Evolutionary conservation across 139 green algal genomes (phyloP), one percentile per base, ranked within the genome.

Genomic region (Chlamydomonas sp.): DNA sequence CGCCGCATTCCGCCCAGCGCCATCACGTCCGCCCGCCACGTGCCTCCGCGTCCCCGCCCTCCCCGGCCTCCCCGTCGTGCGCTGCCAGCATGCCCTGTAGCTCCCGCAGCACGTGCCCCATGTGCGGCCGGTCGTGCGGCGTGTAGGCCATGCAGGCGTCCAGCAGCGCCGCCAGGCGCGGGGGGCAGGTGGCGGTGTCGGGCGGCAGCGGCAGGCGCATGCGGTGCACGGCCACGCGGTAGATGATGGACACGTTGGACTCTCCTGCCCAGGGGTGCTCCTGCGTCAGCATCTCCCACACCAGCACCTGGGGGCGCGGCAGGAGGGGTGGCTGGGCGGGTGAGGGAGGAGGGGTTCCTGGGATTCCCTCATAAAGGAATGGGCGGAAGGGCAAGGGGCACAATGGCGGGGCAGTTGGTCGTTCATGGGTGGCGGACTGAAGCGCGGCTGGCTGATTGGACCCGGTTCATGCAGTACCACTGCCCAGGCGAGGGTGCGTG

Each of bases 171-270:
- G 58, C 77, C 62, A 89, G 76, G 72, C 68, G 81, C 2, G 74
- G 67, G 17, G 84, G 79, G 31, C 88, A 84, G 61, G 79, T 71
- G 58, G 66, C 15, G 0, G 75, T 75, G 61, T 85, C 80, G 16
- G 78, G 12, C 2, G 88, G 88, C 31, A 85, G 2, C 15, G 83
- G 59, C 74, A 83, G 83, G 80, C 80, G 80, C 69, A 86, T 78
- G 77, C 80, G 68, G 63, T 90, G 89, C 69, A 92, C 80, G 0
- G 89, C 90, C 17, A 92, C 90, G 5, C 84, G 69, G 88, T 93
- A 93, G 69, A 93, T 93, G 87, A 93, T 93, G 80, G 85, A 80
- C 69, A 93, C 85, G 71, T 89, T 90, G 77, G 63, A 83, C 58
- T 85, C 83, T 18, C 88, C 88, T 8, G 72, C 76, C 90, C 90